These are phyloP conservation scores for Suhomyces terraborum DNA, from an alignment of 1,139 yeast species.

Conservation along the genomic window DNA sequence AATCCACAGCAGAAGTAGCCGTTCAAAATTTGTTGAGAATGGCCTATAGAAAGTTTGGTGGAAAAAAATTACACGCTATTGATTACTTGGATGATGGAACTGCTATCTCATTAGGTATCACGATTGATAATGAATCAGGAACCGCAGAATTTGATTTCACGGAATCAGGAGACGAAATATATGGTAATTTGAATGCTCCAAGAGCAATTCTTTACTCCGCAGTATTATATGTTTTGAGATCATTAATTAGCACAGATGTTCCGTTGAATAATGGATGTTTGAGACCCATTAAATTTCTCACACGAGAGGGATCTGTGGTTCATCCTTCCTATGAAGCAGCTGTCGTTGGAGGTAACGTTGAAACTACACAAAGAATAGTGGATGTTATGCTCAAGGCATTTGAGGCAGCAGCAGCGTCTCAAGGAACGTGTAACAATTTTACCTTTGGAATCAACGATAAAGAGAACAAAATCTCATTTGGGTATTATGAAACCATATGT, in stretches of 20 bases:
- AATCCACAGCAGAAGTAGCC: conserved; percentile 44
- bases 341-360: conserved; percentile 88
- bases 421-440: conserved; percentile 52
- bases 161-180: conserved; percentile 45
- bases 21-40: conserved; percentile 41
- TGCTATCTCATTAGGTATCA: conserved; percentile 38
- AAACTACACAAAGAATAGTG: conserved; percentile 80
- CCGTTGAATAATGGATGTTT: conserved; percentile 87
- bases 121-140: conserved; percentile 38
- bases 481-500: conserved; percentile 52
- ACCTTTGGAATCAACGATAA: conserved; percentile 49
- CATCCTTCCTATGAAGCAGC: conserved; percentile 79
- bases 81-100: conserved; percentile 52
- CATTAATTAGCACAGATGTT: conserved; percentile 73
- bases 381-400: conserved; percentile 79
- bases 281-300: conserved; percentile 62
- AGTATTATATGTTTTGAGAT: conserved; percentile 72
- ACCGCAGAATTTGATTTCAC: conserved; percentile 45
- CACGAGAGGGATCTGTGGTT: conserved; percentile 70
- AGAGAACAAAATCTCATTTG: conserved; percentile 39
- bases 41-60: conserved; percentile 40
- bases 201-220: conserved; percentile 81
- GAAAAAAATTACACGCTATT: conserved; percentile 34
- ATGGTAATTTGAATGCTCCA: conserved; percentile 49
- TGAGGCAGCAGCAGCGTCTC: conserved; percentile 65